Conservation (phyloP, 352 stramenopile species). For the Globisporangium emineosum region DNA sequence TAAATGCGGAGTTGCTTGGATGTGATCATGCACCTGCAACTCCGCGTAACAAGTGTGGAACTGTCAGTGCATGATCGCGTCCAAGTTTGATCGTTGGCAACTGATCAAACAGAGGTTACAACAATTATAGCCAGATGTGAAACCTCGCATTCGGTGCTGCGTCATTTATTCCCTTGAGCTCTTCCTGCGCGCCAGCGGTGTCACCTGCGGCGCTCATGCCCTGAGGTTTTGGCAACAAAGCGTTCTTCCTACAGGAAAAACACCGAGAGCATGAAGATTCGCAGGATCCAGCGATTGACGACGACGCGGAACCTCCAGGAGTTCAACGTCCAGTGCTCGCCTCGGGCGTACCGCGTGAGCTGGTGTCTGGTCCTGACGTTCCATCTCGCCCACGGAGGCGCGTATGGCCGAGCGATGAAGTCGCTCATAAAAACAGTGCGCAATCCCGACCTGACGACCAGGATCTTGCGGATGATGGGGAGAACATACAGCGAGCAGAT, state of each 20-base stretch:
- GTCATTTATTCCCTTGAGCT: too few species aligned
- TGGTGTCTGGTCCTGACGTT: neutral
- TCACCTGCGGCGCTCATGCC: neutral
- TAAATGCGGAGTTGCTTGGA: too few species aligned
- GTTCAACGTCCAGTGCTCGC: constrained; percentile 1
- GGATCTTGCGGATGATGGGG: constrained; percentile 1
- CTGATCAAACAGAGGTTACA: neutral
- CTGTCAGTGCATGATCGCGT: neutral
- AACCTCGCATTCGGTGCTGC: too few species aligned
- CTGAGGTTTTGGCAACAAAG: neutral
- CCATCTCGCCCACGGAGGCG: neutral
- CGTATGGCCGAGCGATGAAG: neutral
- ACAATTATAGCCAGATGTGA: neutral
- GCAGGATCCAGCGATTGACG: neutral
- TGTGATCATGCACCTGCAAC: too few species aligned
- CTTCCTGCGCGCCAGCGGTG: too few species aligned
- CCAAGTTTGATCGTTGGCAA: neutral
- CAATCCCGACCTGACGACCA: neutral
- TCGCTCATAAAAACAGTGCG: neutral
- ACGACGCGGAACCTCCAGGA: neutral
- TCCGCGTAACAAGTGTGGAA: neutral
- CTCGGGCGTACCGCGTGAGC: neutral
- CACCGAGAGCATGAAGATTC: neutral
- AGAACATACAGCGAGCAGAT: neutral
- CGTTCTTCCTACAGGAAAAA: neutral